phyloP scores from a whole-genome alignment of 805 yeast genomes.

The Starmera quercuum region DNA sequence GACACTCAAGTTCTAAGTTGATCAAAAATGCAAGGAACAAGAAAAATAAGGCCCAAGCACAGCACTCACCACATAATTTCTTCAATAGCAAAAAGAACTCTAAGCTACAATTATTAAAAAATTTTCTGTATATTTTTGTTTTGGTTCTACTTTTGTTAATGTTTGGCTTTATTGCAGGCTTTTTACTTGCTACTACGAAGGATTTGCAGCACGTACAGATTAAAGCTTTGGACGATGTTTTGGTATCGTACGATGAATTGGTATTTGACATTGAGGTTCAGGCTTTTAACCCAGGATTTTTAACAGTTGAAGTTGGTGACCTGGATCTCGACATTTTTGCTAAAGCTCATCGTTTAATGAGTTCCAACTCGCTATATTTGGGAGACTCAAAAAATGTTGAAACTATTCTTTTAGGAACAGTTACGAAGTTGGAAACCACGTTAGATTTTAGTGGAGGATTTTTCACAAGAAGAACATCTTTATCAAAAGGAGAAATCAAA shows the following conservation, averaged over 20 bases:
- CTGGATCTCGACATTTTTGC: constrained; percentile 85
- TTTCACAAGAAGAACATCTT: constrained; percentile 49
- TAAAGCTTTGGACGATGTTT: constrained; percentile 54
- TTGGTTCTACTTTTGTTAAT: constrained; percentile 42
- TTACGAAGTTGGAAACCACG: constrained; percentile 61
- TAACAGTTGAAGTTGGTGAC: constrained; percentile 52
- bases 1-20: constrained; percentile 2
- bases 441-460: constrained; percentile 72
- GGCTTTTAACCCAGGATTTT: constrained; percentile 84
- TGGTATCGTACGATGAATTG: constrained; percentile 79
- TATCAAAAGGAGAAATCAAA: constrained; percentile 64
- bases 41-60: constrained; percentile 15
- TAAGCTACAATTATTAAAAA: constrained; percentile 25
- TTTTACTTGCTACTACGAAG: constrained; percentile 77
- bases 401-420: constrained; percentile 72
- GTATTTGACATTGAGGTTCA: constrained; percentile 70
- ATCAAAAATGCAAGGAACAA: constrained; percentile 7
- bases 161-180: constrained; percentile 76
- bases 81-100: constrained; percentile 20
- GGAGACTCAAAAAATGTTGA: constrained; percentile 23
- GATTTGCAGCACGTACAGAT: constrained; percentile 67
- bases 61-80: constrained; percentile 44
- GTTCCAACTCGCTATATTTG: constrained; percentile 4
- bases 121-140: constrained; percentile 25
- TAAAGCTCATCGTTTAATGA: constrained; percentile 42